These are phyloP conservation scores for Penicillium italicum DNA, from an alignment of 2,329 filamentous ascomycete species.

Conservation along the genomic window DNA sequence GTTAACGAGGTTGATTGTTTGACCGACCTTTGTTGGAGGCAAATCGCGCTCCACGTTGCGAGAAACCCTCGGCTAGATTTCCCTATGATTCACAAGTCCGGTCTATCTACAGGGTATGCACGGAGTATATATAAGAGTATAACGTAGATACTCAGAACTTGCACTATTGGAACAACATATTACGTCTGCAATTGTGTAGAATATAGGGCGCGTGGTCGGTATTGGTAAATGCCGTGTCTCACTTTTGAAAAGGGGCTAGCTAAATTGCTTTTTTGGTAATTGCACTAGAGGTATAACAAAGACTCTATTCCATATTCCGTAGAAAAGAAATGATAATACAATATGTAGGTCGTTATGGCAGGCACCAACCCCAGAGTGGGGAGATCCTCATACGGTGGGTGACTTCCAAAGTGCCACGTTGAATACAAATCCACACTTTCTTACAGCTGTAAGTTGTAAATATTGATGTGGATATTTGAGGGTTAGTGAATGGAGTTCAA, in stretches of 20 bases:
- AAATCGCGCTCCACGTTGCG: constrained; percentile 10
- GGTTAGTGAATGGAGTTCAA: background rate
- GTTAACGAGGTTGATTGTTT: constrained; percentile 1
- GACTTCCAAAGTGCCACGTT: background rate
- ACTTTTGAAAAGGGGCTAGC: background rate
- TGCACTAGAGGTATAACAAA: background rate
- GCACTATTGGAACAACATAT: background rate
- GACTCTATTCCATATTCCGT: no score
- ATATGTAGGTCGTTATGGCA: background rate
- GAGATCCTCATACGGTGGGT: constrained; percentile 9
- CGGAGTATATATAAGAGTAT: background rate
- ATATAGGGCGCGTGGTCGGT: background rate
- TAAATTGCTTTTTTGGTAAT: background rate
- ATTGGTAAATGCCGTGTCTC: background rate
- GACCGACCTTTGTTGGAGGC: constrained; percentile 13
- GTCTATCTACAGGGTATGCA: no score
- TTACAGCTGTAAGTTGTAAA: background rate
- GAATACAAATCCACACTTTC: background rate
- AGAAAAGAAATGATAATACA: background rate
- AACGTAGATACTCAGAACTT: background rate
- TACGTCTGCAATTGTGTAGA: background rate
- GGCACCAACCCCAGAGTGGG: constrained; percentile 13
- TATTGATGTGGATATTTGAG: background rate
- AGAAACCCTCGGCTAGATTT: constrained; percentile 10
- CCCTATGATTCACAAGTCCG: background rate